Base-by-base conservation (phyloP, 192 early-diverging fungal genomes). In the Cladochytrium replicatum region DNA sequence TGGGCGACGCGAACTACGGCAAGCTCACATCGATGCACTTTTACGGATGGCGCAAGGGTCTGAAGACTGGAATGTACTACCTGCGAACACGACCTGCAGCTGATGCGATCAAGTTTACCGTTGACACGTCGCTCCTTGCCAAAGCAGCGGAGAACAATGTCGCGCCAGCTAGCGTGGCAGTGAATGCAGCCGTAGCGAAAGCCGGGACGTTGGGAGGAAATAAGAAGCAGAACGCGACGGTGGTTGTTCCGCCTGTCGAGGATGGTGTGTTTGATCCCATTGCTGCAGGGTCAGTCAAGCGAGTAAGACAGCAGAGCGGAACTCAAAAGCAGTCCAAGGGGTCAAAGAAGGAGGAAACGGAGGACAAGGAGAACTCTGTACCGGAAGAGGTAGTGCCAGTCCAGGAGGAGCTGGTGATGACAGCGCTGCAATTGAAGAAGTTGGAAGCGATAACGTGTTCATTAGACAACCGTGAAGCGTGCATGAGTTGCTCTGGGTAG, bases 61-160 rank as follows among this genome's bases (percentile, higher is more conserved):
- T 98, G 15, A 98, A 98, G 84, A 98, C 94, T 5, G 94, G 94
- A 38, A 94, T 94, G 94, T 98, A 98, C 68, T 98, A 98, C 64
- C 69, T 98, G 44, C 85, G 94, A 32, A 89, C 91, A 6, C 77
- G 89, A 28, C 92, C 94, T 15, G 92, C 94, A 8, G 89, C 78
- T 9, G 91, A 95, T 58, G 92, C 94, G 7, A 95, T 98, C 72
- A 89, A 98, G 80, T 96, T 96, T 59, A 98, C 94, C 4, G 88
- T 98, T 0, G 92, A 98, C 55, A 58, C 65, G 39, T 64, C 77
- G 27, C 70, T 80, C 26, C 72, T 87, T 48, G 82, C 68, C 71
- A 38, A 50, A 27, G n/a, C 24, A 15, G 9, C 15, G 13, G 54
- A 55, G 6, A 3, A 8, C 5, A n/a, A 32, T 6, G 49, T n/a